Evolutionary conservation across 2,329 filamentous ascomycete species (phyloP).

Genomic region (Paraconiothyrium brasiliense): DNA sequence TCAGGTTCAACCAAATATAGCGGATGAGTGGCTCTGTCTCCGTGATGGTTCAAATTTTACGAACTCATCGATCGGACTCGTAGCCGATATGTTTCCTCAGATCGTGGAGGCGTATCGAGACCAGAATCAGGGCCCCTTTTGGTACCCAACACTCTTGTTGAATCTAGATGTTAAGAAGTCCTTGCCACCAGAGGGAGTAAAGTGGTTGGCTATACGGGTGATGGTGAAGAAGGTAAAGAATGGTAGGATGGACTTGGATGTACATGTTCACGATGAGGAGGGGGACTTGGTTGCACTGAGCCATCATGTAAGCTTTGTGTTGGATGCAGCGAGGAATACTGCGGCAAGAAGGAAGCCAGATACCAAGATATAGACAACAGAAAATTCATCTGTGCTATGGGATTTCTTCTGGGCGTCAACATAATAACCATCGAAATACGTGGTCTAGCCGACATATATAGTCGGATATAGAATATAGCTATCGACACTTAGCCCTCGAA

Average conservation of each 20-base stretch:
- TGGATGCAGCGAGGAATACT: constrained; percentile 72
- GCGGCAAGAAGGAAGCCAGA: constrained; percentile 57
- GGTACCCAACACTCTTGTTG: constrained; percentile 80
- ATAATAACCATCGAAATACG: too few species aligned
- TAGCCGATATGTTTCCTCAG: constrained; percentile 75
- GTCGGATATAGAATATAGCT: too few species aligned
- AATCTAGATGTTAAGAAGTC: constrained; percentile 81
- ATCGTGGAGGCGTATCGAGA: constrained; percentile 63
- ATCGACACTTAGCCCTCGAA: too few species aligned
- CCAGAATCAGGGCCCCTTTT: constrained; percentile 57
- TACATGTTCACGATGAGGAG: constrained; percentile 70
- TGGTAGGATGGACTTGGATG: constrained; percentile 78
- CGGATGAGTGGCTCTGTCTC: constrained; percentile 75
- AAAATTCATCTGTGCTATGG: too few species aligned
- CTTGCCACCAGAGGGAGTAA: constrained; percentile 72
- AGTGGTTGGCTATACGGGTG: constrained; percentile 76
- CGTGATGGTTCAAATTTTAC: constrained; percentile 69
- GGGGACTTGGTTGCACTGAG: constrained; percentile 74
- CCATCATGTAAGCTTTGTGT: constrained; percentile 72
- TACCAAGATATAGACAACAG: constrained; percentile 43
- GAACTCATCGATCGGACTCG: constrained; percentile 69
- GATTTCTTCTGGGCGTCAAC: too few species aligned
- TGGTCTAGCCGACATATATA: too few species aligned
- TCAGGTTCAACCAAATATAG: constrained; percentile 50
- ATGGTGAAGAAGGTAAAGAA: constrained; percentile 73